A percentile compares a stretch with the other conserved stretches of the same genome.
Evolutionary conservation across 805 yeast species (phyloP).

Genomic region (Ogataea paradorogensis): DNA sequence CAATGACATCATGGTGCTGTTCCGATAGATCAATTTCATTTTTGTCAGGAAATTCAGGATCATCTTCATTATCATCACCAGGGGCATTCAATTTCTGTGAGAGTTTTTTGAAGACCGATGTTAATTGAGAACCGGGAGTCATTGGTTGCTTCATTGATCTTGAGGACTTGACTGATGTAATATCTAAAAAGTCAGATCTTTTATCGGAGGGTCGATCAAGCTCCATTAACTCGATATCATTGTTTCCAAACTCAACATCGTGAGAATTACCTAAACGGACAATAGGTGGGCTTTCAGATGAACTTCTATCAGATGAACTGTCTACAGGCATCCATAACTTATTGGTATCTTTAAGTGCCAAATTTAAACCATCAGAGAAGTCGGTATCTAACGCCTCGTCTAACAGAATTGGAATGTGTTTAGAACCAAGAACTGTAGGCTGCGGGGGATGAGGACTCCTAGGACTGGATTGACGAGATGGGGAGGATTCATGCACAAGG

Average conservation of each 20-base stretch:
- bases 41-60: constrained; percentile 10
- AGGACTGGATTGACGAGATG: neutral
- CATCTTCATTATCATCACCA: constrained; percentile 16
- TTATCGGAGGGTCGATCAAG: neutral
- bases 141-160: neutral
- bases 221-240: constrained; percentile 1
- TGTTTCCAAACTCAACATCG: neutral
- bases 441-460: constrained; percentile 3
- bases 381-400: constrained; percentile 20
- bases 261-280: constrained; percentile 3
- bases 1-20: neutral
- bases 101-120: constrained; percentile 22
- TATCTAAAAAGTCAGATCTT: neutral
- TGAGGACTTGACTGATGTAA: neutral
- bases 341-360: constrained; percentile 22
- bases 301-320: constrained; percentile 1
- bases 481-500: constrained; percentile 4
- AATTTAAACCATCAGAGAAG: constrained; percentile 19
- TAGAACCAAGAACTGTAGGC: neutral
- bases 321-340: constrained; percentile 24
- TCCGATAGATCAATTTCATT: constrained; percentile 12
- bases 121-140: constrained; percentile 21
- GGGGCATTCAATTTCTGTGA: constrained; percentile 26
- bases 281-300: neutral
- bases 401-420: constrained; percentile 8